phyloP scores from a whole-genome alignment of 106 monocot genomes.

The Platanthera guangdongensis region DNA sequence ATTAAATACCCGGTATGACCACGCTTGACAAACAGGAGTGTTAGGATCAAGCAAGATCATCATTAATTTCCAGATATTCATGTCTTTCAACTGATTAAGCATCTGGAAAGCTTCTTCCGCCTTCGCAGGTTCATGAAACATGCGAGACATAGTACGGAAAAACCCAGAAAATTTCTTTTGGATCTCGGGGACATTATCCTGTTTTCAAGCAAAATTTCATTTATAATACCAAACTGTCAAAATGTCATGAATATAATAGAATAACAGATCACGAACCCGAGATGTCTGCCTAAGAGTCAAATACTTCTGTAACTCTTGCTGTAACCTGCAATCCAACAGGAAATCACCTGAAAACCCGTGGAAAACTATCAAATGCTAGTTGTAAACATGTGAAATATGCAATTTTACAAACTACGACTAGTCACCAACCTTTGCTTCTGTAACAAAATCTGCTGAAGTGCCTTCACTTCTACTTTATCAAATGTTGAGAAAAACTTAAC shows the following conservation, averaged over 20 bases:
- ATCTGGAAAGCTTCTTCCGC: constrained; percentile 79
- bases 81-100: constrained; percentile 79
- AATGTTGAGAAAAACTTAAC: constrained; percentile 42
- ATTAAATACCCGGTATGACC: constrained; percentile 55
- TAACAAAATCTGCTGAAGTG: constrained; percentile 76
- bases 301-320: constrained; percentile 91
- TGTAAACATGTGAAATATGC: neutral
- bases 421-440: constrained; percentile 84
- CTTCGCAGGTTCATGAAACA: constrained; percentile 71
- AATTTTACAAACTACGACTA: neutral
- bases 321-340: constrained; percentile 83
- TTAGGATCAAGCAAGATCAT: constrained; percentile 54
- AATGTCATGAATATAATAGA: neutral
- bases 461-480: constrained; percentile 89
- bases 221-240: constrained; percentile 2
- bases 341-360: constrained; percentile 38
- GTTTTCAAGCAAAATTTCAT: constrained; percentile 25
- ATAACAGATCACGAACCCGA: constrained; percentile 42
- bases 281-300: constrained; percentile 61
- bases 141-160: constrained; percentile 74
- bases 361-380: constrained; percentile 33
- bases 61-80: constrained; percentile 75
- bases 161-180: constrained; percentile 63
- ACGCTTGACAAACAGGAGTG: constrained; percentile 55
- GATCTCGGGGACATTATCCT: constrained; percentile 67